Evolutionary conservation across 441 rosid genomes (phyloP).

Genomic region (Gossypium schwendimanii): DNA sequence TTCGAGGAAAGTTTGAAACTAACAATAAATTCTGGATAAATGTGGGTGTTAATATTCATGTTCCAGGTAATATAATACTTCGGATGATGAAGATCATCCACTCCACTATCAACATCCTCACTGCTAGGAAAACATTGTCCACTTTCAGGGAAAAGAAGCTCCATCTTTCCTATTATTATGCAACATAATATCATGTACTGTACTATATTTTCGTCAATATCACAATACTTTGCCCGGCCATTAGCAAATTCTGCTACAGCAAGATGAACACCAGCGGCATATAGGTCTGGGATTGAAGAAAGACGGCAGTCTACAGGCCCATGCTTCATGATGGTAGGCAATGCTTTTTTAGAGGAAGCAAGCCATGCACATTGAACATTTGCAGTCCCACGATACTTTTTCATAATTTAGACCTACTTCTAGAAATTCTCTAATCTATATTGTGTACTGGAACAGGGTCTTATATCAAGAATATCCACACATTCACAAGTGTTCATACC

Average conservation of each 20-base stretch:
- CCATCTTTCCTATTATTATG: slow-evolving; percentile 89
- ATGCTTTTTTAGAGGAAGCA: slow-evolving; percentile 48
- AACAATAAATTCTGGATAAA: slow-evolving; percentile 82
- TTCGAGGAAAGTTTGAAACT: slow-evolving; percentile 68
- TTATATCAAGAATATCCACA: slow-evolving; percentile 43
- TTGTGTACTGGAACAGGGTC: slow-evolving; percentile 42
- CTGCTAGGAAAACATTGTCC: slow-evolving; percentile 59
- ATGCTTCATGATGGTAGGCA: slow-evolving; percentile 35
- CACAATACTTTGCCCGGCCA: slow-evolving; percentile 73
- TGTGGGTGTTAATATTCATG: slow-evolving; percentile 84
- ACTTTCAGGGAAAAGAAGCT: slow-evolving; percentile 54
- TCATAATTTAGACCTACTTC: slow-evolving; percentile 66
- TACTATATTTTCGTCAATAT: slow-evolving; percentile 84
- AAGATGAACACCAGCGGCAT: slow-evolving; percentile 79
- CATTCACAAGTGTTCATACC: slow-evolving; percentile 40
- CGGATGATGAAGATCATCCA: slow-evolving; percentile 68
- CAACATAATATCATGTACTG: slow-evolving; percentile 68
- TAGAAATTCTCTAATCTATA: slow-evolving; percentile 61
- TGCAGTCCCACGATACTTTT: slow-evolving; percentile 64
- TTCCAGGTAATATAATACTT: slow-evolving; percentile 70
- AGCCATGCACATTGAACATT: slow-evolving; percentile 88
- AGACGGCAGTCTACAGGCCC: slow-evolving; percentile 69
- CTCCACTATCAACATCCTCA: slow-evolving; percentile 80
- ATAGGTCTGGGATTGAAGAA: slow-evolving; percentile 38
- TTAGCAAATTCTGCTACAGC: slow-evolving; percentile 45